Evolutionary conservation across 306 rosid species (phyloP).

Genomic region (Dicorynia guianensis): DNA sequence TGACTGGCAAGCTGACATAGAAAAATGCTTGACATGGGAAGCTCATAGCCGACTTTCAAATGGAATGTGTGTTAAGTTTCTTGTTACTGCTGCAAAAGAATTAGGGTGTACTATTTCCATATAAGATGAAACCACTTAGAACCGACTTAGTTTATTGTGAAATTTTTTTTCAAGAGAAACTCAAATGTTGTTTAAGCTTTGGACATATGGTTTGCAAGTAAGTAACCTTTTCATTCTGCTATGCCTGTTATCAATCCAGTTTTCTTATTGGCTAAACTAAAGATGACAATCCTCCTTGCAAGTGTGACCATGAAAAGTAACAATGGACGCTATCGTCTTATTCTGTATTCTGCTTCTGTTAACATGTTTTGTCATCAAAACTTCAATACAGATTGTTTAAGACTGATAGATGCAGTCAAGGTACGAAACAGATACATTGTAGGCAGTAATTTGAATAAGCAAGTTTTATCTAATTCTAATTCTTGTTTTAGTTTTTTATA

Average conservation of each 20-base stretch:
- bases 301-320: no score
- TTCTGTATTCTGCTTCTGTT: no score
- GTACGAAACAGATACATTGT: no score
- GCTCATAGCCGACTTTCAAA: constrained; percentile 78
- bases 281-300: neutral
- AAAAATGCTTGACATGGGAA: constrained; percentile 90
- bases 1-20: constrained; percentile 86
- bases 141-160: constrained; percentile 48
- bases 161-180: constrained; percentile 40
- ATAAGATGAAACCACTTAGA: constrained; percentile 51
- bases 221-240: constrained; percentile 39
- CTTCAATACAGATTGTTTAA: no score
- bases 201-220: constrained; percentile 47
- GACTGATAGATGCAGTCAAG: no score
- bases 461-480: no score
- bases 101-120: constrained; percentile 72
- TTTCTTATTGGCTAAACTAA: neutral
- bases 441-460: no score
- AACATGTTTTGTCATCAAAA: no score
- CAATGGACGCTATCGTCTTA: no score
- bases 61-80: constrained; percentile 71
- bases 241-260: neutral
- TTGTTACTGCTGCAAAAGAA: constrained; percentile 81
- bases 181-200: constrained; percentile 36
- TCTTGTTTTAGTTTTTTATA: no score